Evolutionary conservation across 495 filamentous ascomycete species (phyloP).

Genomic region (Letharia lupina): DNA sequence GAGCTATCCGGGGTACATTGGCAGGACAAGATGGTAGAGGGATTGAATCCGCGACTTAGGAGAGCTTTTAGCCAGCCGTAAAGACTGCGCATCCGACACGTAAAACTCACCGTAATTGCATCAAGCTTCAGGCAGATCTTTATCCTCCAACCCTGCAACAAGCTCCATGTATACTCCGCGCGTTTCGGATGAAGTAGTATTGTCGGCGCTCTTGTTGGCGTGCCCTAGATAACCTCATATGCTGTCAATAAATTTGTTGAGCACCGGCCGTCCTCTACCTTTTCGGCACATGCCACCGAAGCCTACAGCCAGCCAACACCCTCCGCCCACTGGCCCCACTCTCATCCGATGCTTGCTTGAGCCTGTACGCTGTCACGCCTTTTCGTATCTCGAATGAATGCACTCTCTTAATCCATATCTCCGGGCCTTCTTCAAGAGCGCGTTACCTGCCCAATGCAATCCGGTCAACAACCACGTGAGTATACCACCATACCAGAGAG

Average conservation of each 20-base stretch:
- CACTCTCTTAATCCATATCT: slow-evolving; percentile 98
- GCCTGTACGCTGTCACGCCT: not conserved
- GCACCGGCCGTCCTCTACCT: not conserved
- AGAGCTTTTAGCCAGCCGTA: not conserved
- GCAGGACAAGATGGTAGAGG: not conserved
- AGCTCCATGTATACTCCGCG: not conserved
- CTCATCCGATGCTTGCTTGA: not conserved
- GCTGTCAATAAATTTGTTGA: not conserved
- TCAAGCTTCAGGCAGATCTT: not conserved
- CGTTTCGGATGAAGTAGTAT: not conserved
- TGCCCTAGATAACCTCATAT: not conserved
- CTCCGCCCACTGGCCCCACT: not conserved
- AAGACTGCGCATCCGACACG: not conserved
- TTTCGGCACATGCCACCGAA: slow-evolving; percentile 4
- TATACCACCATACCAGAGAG: slow-evolving; percentile 7
- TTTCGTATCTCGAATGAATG: slow-evolving; percentile 56
- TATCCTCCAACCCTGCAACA: not conserved
- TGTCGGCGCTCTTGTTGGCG: not conserved
- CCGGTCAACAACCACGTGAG: slow-evolving; percentile 82
- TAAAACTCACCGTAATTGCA: not conserved
- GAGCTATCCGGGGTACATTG: not conserved
- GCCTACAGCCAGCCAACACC: not conserved
- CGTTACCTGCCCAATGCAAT: slow-evolving; percentile 84
- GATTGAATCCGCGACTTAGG: not conserved
- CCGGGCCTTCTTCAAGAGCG: slow-evolving; percentile 95